phyloP scores from a whole-genome alignment of 116 monocot genomes.

The Trichopus zeylanicus region DNA sequence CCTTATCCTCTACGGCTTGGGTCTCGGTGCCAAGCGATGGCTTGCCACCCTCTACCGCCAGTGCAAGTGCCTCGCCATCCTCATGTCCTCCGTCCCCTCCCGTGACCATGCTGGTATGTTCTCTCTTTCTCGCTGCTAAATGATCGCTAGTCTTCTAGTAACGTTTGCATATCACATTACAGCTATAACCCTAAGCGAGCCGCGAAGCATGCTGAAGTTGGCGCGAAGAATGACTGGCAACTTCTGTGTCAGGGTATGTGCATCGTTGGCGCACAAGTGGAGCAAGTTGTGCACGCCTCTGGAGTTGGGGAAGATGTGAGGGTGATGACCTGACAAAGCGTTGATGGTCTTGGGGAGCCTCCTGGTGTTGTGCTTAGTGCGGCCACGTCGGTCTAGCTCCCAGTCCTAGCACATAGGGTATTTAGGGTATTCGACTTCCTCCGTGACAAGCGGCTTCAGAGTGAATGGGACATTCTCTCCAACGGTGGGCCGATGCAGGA shows the following conservation, averaged over 20 bases:
- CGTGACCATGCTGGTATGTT: constrained; percentile 28
- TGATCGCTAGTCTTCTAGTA: too few species aligned
- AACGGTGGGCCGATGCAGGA: constrained; percentile 97
- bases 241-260: constrained; percentile 87
- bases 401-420: constrained; percentile 43
- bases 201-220: constrained; percentile 86
- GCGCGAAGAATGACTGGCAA: constrained; percentile 84
- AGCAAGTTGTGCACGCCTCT: constrained; percentile 33
- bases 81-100: constrained; percentile 41
- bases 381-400: constrained; percentile 84
- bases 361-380: constrained; percentile 88
- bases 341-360: constrained; percentile 69
- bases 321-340: constrained; percentile 82
- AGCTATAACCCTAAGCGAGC: constrained; percentile 18
- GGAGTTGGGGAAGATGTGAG: constrained; percentile 63
- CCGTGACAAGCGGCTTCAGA: constrained; percentile 58
- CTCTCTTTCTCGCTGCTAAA: too few species aligned
- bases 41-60: constrained; percentile 69
- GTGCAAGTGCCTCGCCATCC: constrained; percentile 76
- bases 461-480: constrained; percentile 94
- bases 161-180: not conserved
- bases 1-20: constrained; percentile 63
- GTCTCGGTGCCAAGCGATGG: constrained; percentile 78
- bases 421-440: constrained; percentile 94
- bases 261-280: constrained; percentile 76